Conservation (phyloP, 1,139 yeast species). For the Saccharomyces pastorianus region DNA sequence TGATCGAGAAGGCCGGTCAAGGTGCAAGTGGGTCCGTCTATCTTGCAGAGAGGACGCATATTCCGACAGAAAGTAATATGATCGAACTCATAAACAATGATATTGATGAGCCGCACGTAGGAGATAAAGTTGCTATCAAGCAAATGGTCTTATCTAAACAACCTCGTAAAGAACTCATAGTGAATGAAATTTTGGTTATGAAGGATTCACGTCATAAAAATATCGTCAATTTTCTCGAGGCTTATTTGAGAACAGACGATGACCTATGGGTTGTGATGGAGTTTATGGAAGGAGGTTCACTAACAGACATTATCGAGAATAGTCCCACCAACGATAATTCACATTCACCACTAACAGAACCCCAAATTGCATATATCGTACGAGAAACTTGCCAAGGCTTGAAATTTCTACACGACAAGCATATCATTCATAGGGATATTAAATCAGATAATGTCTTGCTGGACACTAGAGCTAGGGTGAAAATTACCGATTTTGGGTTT, state of each 20-base stretch:
- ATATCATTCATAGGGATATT: conserved; percentile 92
- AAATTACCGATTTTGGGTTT: conserved; percentile 95
- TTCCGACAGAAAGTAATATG: background rate
- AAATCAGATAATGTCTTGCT: conserved; percentile 89
- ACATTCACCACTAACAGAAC: conserved; percentile 43
- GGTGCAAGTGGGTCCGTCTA: conserved; percentile 98
- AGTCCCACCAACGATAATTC: conserved; percentile 40
- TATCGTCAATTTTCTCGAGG: conserved; percentile 87
- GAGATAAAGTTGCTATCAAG: conserved; percentile 70
- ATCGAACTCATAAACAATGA: conserved; percentile 15
- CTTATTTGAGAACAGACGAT: conserved; percentile 60
- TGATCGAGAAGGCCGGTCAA: conserved; percentile 95
- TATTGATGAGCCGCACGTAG: conserved; percentile 33
- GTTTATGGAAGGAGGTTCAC: conserved; percentile 84
- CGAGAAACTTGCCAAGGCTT: conserved; percentile 86
- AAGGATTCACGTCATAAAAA: conserved; percentile 85
- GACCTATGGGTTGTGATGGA: conserved; percentile 91
- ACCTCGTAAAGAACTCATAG: conserved; percentile 88
- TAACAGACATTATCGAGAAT: conserved; percentile 80
- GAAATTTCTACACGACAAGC: conserved; percentile 82
- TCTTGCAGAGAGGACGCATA: conserved; percentile 61
- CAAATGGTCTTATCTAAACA: conserved; percentile 92
- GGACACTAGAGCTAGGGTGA: conserved; percentile 81
- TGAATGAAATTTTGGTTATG: conserved; percentile 92
- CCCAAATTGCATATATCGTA: conserved; percentile 86